A percentile compares a stretch with the other conserved stretches of the same genome.
Evolutionary conservation across 257 asterid genomes (phyloP).

Genomic region (Solanum raphanifolium): DNA sequence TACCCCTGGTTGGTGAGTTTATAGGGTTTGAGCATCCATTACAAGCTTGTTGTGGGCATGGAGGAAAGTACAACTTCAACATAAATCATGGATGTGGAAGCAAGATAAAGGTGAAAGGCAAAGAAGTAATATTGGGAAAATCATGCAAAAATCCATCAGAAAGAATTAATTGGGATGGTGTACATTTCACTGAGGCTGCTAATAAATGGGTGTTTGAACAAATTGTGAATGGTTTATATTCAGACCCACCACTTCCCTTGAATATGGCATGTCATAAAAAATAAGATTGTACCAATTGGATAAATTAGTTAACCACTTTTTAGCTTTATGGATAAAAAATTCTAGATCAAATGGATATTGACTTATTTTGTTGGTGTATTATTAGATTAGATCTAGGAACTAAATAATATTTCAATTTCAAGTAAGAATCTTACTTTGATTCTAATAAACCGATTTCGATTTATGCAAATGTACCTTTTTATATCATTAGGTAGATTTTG

Average conservation of each 20-base stretch:
- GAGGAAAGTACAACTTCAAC: constrained; percentile 83
- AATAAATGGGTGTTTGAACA: constrained; percentile 58
- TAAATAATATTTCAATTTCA: not conserved
- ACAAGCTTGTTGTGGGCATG: constrained; percentile 81
- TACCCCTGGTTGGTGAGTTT: not conserved
- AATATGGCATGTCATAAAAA: constrained; percentile 39
- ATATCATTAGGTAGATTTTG: not conserved
- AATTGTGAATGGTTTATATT: constrained; percentile 58
- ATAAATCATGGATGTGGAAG: constrained; percentile 49
- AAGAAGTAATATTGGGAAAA: constrained; percentile 50
- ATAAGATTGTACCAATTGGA: not conserved
- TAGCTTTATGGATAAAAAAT: not conserved
- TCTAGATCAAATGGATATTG: not conserved
- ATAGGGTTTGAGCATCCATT: constrained; percentile 68
- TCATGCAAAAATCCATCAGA: constrained; percentile 60
- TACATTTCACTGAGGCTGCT: constrained; percentile 72
- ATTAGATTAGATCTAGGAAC: not conserved
- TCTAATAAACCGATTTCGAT: not conserved
- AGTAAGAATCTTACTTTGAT: not conserved
- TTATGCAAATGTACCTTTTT: not conserved
- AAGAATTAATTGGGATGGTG: constrained; percentile 71
- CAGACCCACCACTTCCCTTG: constrained; percentile 74
- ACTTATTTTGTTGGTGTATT: not conserved
- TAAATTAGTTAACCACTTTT: not conserved
- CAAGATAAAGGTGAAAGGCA: constrained; percentile 47